Conservation (phyloP, 2,329 filamentous ascomycete genomes). For the Fusarium albidum region DNA sequence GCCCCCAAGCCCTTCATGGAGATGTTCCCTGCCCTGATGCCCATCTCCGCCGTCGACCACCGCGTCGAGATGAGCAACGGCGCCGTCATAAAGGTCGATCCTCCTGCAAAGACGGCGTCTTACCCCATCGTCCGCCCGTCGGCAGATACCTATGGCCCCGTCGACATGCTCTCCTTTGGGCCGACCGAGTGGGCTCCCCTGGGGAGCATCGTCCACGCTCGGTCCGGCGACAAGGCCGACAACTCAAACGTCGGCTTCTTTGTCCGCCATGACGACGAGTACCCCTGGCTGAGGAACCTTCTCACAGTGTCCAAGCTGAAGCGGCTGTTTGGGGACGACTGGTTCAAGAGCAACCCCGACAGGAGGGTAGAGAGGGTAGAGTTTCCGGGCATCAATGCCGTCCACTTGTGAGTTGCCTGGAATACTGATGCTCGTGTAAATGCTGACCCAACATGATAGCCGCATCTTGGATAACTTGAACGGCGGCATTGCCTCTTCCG, state of each 20-base stretch:
- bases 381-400: conserved; percentile 46
- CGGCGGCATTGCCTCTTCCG: conserved; percentile 52
- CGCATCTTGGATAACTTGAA: conserved; percentile 55
- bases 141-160: conserved; percentile 39
- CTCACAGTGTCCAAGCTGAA: conserved; percentile 51
- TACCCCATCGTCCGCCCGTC: conserved; percentile 39
- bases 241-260: conserved; percentile 58
- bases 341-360: conserved; percentile 44
- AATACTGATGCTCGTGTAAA: background rate
- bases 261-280: conserved; percentile 53
- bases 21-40: conserved; percentile 49
- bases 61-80: conserved; percentile 39
- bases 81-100: conserved; percentile 21
- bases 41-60: conserved; percentile 39
- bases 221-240: conserved; percentile 52
- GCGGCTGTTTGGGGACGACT: conserved; percentile 48
- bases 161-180: conserved; percentile 38
- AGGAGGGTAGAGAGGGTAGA: conserved; percentile 54
- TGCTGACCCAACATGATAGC: conserved; percentile 21
- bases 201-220: conserved; percentile 42
- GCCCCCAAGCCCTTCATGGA: conserved; percentile 53
- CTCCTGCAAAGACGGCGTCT: conserved; percentile 30
- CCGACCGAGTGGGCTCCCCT: conserved; percentile 40
- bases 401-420: conserved; percentile 37
- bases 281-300: conserved; percentile 53